Conservation (phyloP, 495 filamentous ascomycete species). For the Annulohypoxylon maeteangense region DNA sequence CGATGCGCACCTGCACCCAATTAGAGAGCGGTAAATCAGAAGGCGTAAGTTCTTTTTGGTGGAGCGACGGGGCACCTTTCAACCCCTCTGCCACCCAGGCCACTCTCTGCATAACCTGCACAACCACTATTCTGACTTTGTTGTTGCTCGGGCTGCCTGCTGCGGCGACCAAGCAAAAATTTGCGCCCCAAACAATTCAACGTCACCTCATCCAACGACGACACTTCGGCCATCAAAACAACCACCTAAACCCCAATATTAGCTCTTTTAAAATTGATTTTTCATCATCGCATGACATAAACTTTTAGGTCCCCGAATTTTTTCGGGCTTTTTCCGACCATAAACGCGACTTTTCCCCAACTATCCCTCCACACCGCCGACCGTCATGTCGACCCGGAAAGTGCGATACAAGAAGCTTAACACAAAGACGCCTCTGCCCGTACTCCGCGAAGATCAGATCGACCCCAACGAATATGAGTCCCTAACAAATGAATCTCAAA, state of each 20-base stretch:
- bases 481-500: constrained; percentile 68
- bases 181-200: constrained; percentile 64
- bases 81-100: neutral
- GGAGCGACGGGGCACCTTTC: constrained; percentile 11
- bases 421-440: constrained; percentile 83
- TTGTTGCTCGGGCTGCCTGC: constrained; percentile 42
- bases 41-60: constrained; percentile 18
- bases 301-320: constrained; percentile 59
- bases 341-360: constrained; percentile 52
- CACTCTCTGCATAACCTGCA: constrained; percentile 37
- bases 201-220: constrained; percentile 72
- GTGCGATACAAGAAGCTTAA: constrained; percentile 91
- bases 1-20: constrained; percentile 25
- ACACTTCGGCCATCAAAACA: constrained; percentile 69
- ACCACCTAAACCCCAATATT: constrained; percentile 58
- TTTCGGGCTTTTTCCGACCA: constrained; percentile 60
- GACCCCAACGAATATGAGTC: constrained; percentile 74
- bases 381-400: constrained; percentile 74
- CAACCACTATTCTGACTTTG: constrained; percentile 37
- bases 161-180: constrained; percentile 51
- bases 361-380: constrained; percentile 54
- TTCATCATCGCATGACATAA: constrained; percentile 64
- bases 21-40: constrained; percentile 1
- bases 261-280: constrained; percentile 67
- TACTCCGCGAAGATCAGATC: constrained; percentile 90